Conservation (phyloP, 768 basidiomycete species). For the Suillus plorans region DNA sequence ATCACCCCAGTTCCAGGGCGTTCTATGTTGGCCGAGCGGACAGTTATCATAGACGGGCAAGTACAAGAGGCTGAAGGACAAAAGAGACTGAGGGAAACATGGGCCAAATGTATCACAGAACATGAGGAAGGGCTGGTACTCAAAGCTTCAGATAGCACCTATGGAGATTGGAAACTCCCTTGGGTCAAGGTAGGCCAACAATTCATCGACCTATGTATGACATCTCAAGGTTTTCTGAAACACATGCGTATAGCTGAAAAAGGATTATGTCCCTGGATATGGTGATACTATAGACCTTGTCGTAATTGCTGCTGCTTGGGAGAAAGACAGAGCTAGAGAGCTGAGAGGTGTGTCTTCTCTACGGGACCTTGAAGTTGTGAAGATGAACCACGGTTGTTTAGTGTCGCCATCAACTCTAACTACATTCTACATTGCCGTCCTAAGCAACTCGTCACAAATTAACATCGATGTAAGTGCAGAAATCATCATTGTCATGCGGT, state of each 20-base stretch:
- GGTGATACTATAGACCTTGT: conserved; percentile 83
- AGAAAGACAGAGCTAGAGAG: conserved; percentile 72
- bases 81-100: conserved; percentile 39
- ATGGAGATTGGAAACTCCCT: conserved; percentile 61
- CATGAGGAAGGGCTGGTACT: conserved; percentile 73
- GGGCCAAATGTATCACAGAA: conserved; percentile 51
- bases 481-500: neutral
- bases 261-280: conserved; percentile 83
- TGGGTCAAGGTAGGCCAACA: conserved; percentile 71
- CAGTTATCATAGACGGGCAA: conserved; percentile 35
- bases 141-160: conserved; percentile 68
- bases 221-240: neutral
- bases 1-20: conserved; percentile 56
- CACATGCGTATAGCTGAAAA: conserved; percentile 51
- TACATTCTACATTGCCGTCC: conserved; percentile 76
- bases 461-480: conserved; percentile 36
- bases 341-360: conserved; percentile 57
- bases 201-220: conserved; percentile 15
- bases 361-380: conserved; percentile 5
- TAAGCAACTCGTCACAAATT: conserved; percentile 49
- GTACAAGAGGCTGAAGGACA: conserved; percentile 15
- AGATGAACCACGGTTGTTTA: conserved; percentile 23
- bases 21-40: conserved; percentile 61
- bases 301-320: conserved; percentile 77
- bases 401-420: conserved; percentile 73